These are phyloP conservation scores for Colletotrichum viniferum DNA, from an alignment of 2,329 filamentous ascomycete species.

Conservation along the genomic window DNA sequence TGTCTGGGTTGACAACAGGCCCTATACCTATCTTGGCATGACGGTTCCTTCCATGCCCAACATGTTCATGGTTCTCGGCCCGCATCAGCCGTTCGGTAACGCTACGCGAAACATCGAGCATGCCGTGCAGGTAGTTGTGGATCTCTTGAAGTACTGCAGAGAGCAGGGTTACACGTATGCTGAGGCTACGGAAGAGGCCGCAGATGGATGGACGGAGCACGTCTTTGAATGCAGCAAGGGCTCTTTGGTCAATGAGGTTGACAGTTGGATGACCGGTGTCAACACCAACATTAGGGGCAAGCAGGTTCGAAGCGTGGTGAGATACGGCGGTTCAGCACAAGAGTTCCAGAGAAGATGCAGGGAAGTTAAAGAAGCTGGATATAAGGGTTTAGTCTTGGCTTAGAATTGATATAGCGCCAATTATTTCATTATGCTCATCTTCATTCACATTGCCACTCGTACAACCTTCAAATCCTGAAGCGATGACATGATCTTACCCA, in stretches of 20 bases:
- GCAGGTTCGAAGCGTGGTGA: slow-evolving; percentile 46
- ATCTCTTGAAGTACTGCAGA: slow-evolving; percentile 35
- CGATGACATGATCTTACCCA: not conserved
- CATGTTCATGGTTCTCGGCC: slow-evolving; percentile 50
- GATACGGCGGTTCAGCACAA: slow-evolving; percentile 49
- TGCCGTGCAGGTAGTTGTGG: slow-evolving; percentile 41
- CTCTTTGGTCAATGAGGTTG: slow-evolving; percentile 49
- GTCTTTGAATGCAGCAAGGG: slow-evolving; percentile 50
- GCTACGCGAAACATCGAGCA: slow-evolving; percentile 45
- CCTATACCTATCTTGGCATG: slow-evolving; percentile 45
- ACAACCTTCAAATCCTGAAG: not conserved
- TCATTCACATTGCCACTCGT: not conserved
- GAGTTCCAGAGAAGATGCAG: slow-evolving; percentile 44
- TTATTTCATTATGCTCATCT: not conserved
- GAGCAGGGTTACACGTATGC: slow-evolving; percentile 37
- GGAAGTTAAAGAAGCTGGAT: slow-evolving; percentile 31
- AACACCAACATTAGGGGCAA: slow-evolving; percentile 54
- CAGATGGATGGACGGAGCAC: slow-evolving; percentile 50
- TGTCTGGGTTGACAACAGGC: slow-evolving; percentile 37
- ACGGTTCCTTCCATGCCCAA: slow-evolving; percentile 48
- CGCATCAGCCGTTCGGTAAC: slow-evolving; percentile 48
- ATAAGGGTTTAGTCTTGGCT: slow-evolving; percentile 24
- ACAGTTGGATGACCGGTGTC: slow-evolving; percentile 61
- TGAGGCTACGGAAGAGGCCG: slow-evolving; percentile 43
- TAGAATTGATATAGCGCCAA: not conserved